These are phyloP conservation scores for Schizophyllum amplum DNA, from an alignment of 1,284 basidiomycete species.

Conservation along the genomic window DNA sequence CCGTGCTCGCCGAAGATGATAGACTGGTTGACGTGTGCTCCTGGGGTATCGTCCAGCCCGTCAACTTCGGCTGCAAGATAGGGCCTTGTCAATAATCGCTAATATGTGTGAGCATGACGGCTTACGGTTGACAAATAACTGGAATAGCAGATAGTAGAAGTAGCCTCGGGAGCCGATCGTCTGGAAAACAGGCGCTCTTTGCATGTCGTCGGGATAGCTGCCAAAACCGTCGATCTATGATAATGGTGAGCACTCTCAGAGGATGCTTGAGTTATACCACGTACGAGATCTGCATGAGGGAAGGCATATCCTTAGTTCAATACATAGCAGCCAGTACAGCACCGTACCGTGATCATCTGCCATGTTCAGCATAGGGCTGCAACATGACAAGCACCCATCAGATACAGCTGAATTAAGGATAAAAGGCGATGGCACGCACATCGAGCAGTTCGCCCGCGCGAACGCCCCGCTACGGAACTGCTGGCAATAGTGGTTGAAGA, in stretches of 20 bases:
- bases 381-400: constrained; percentile 4
- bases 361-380: constrained; percentile 59
- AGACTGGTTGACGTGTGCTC: constrained; percentile 61
- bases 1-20: constrained; percentile 71
- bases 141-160: constrained; percentile 90
- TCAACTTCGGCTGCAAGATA: constrained; percentile 56
- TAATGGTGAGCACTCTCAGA: neutral
- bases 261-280: constrained; percentile 5
- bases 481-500: constrained; percentile 88
- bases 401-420: constrained; percentile 1
- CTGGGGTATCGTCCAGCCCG: constrained; percentile 50
- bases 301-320: constrained; percentile 11
- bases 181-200: constrained; percentile 71
- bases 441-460: constrained; percentile 86
- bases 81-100: no score
- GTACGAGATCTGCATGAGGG: constrained; percentile 23
- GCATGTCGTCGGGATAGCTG: constrained; percentile 79
- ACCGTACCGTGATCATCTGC: constrained; percentile 69
- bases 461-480: constrained; percentile 87
- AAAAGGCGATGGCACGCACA: constrained; percentile 44
- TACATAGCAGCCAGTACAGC: constrained; percentile 2
- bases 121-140: constrained; percentile 80
- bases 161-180: constrained; percentile 78
- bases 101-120: constrained; percentile 3
- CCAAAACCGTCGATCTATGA: constrained; percentile 86